These are phyloP conservation scores for Lepidium campestre DNA, from an alignment of 441 rosid species.

Conservation along the genomic window DNA sequence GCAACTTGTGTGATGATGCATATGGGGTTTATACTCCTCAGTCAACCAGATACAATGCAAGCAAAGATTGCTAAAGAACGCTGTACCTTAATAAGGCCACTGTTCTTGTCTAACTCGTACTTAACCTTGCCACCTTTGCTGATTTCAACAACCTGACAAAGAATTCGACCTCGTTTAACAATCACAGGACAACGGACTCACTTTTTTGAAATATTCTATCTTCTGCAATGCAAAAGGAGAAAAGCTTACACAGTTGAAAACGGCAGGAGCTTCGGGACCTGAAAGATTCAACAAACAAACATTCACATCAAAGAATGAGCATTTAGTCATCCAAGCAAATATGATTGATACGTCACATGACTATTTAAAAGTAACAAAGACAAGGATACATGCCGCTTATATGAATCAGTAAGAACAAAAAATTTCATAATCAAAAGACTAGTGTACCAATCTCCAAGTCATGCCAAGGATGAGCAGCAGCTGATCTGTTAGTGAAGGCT, in stretches of 20 bases:
- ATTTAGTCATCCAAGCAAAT: background rate
- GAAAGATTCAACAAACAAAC: constrained; percentile 26
- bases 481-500: constrained; percentile 64
- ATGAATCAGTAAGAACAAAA: background rate
- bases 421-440: background rate
- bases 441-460: constrained; percentile 73
- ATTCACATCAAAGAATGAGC: constrained; percentile 5
- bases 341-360: background rate
- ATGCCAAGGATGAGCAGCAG: constrained; percentile 98
- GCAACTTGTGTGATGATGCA: background rate
- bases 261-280: constrained; percentile 87
- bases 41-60: background rate
- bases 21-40: background rate
- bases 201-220: background rate
- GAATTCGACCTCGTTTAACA: background rate
- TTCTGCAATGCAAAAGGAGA: constrained; percentile 1
- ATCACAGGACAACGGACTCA: background rate
- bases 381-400: background rate
- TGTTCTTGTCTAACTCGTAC: constrained; percentile 86
- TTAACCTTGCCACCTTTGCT: constrained; percentile 94
- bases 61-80: background rate
- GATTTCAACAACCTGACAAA: constrained; percentile 77
- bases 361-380: background rate
- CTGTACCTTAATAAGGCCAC: constrained; percentile 83
- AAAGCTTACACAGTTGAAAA: constrained; percentile 75